phyloP scores from a whole-genome alignment of 306 rosid species.

The Medicago lupulina region DNA sequence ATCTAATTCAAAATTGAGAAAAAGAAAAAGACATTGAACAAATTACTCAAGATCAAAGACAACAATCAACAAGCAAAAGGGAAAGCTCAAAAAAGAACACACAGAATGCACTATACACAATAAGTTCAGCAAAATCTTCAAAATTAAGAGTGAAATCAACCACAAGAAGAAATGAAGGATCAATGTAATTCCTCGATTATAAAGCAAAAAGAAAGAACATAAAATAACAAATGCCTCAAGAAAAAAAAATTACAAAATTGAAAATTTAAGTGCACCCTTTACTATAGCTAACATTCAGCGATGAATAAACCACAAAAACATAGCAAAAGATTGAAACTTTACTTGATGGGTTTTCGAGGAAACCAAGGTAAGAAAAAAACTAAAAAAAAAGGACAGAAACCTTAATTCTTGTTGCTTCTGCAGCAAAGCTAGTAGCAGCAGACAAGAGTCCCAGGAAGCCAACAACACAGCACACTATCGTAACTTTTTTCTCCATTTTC shows the following conservation, averaged over 20 bases:
- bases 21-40: conserved; percentile 31
- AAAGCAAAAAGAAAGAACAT: background rate
- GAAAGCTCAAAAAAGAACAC: conserved; percentile 21
- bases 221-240: background rate
- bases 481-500: conserved; percentile 70
- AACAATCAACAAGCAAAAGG: conserved; percentile 19
- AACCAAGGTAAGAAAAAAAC: background rate
- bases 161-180: background rate
- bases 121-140: conserved; percentile 11
- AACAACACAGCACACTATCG: conserved; percentile 57
- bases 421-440: conserved; percentile 80
- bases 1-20: conserved; percentile 9
- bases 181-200: background rate
- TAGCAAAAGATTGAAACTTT: conserved; percentile 8
- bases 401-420: conserved; percentile 86
- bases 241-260: background rate
- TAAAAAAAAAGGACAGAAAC: conserved; percentile 44
- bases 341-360: conserved; percentile 9
- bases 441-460: conserved; percentile 75
- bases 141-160: conserved; percentile 28
- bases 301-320: background rate
- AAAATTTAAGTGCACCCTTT: conserved; percentile 16
- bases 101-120: background rate
- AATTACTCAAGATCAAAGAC: background rate
- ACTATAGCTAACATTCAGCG: background rate